Evolutionary conservation across 2,329 filamentous ascomycete species (phyloP), one percentile per base, ranked within the genome.

Genomic region (Penicillium glabrum): DNA sequence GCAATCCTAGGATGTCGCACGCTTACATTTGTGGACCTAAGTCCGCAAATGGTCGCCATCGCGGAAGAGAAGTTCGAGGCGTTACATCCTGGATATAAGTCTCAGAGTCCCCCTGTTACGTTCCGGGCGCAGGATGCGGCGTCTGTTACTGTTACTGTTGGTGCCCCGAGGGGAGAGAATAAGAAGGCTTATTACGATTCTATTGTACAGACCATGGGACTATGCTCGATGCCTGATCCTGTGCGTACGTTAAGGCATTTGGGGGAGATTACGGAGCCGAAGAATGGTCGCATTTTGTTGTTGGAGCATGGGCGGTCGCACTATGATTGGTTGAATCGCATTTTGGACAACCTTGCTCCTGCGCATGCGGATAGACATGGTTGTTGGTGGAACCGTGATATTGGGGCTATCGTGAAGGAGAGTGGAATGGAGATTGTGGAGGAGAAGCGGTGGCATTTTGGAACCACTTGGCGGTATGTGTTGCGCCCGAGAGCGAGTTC

Each of bases 331-430:
- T 37, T 81, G 60, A 82, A 82, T 67, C 66, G 67, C 5, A 69
- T 80, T 13, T 64, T 82, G 54, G 79, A 82, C 61, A 77, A 76
- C 49, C 65, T 77, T 54, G 80, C 80, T 2, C 70, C 77, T 5
- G 70, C 73, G 39, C 80, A 82, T 68, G 80, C 80, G 33, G 70
- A 80, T 60, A 70, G 74, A n/a, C 78, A 80, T 69, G 80, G 80
- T 16, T 82, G 80, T 65, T 82, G 80, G 79, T 81, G 77, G 74
- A 82, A 82, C 66, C 73, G 78, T 39, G 79, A 82, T 71, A 80
- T 82, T 46, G 78, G 76, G 33, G 68, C 72, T 53, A 76, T 82
- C 60, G 72, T 82, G n/a, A 62, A 67, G 52, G 69, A 78, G 55
- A 80, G 78, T 62, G 79, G 78, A 27, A 62, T 82, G 61, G 75